Base-by-base conservation (phyloP, 176 grass and related monocot species). In the Oryza longistaminata region DNA sequence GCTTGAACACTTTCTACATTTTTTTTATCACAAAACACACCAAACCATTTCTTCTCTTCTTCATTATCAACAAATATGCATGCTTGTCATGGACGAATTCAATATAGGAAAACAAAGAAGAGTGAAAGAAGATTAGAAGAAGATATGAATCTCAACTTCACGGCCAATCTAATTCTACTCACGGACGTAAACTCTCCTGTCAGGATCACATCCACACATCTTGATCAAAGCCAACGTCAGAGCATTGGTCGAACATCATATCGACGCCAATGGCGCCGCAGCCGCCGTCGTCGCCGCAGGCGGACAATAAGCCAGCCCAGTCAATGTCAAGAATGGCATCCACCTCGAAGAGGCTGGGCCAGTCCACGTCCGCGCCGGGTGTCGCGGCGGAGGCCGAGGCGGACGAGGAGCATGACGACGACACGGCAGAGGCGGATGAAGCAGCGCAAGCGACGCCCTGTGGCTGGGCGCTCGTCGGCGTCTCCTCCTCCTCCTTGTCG, bases 291-390 rank as follows among this genome's bases (percentile, higher is more conserved):
- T 68, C 78, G 69, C 88, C 84, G 62, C 84, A 74, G 6, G 83
- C 70, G 17, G 89, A 91, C 49, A 91, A 24, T 71, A 87, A 65
- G 50, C 75, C 71, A 7, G 75, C 89, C 89, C 89, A 91, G 76
- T 87, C 85, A 61, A 91, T 81, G 89, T 84, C 89, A 68, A 88
- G 85, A 76, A 93, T 70, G 53, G 71, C 89, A 64, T 98, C 91
- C 53, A 93, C 65, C 13, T 88, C 85, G 76, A 93, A 70, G 45
- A 93, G 81, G 70, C 90, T 88, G 0, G 83, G 73, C 91, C 92
- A 93, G 26, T 82, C 82, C 45, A 91, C 84, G 33, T 79, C 88
- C 21, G 46, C 69, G 61, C 60, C 37, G 27, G 79, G 50, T 9
- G 82, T 68, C 52, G 88, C 87, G 55, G 7, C 68, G 22, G 84